Evolutionary conservation across 345 rosid genomes (phyloP), one percentile per base, ranked within the genome.

Genomic region (Barbarea vulgaris): DNA sequence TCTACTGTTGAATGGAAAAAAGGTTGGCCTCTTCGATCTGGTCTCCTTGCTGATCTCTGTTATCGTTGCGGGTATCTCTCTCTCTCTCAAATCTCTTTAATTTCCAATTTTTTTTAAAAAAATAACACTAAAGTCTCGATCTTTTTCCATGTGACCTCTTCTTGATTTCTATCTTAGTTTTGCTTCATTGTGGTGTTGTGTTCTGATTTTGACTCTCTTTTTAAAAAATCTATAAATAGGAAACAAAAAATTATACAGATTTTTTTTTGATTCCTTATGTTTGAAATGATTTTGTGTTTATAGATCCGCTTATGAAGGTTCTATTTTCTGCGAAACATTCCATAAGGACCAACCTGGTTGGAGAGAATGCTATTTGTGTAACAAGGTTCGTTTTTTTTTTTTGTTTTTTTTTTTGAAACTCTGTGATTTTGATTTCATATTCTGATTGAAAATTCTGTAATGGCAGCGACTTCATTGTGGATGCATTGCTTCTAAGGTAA

Each of bases 11-110:
- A 89, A 76, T 91, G 97, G 97, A 91, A 83, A 77, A 87, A 77
- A 67, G 98, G 96, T 1, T 93, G 97, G 98, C 86, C 83, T 73
- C 76, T 93, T 83, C 90, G 90, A 88, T 91, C 97, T 69, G 96
- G 94, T 52, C 86, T 81, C 47, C 80, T 69, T 60, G 96, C 92
- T 78, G 84, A 73, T 80, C 98, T 93, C 79, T 93, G 98, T 79
- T 79, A 46, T 70, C 76, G 76, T 70, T 93, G 98, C 93, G 97
- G 98, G 98, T 93, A 85, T 54, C 58, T 63, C 41, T 78, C 54
- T n/a, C n/a, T n/a, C n/a, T n/a, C n/a, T n/a, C n/a, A n/a, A 73
- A 47, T 65, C 37, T 19, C 51, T 41, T 18, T 61, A 1, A 52
- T 52, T 56, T 75, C 51, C n/a, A 30, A 22, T 42, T n/a, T n/a